Evolutionary conservation across 2,329 filamentous ascomycete species (phyloP).

Genomic region (Colletotrichum acutatum): DNA sequence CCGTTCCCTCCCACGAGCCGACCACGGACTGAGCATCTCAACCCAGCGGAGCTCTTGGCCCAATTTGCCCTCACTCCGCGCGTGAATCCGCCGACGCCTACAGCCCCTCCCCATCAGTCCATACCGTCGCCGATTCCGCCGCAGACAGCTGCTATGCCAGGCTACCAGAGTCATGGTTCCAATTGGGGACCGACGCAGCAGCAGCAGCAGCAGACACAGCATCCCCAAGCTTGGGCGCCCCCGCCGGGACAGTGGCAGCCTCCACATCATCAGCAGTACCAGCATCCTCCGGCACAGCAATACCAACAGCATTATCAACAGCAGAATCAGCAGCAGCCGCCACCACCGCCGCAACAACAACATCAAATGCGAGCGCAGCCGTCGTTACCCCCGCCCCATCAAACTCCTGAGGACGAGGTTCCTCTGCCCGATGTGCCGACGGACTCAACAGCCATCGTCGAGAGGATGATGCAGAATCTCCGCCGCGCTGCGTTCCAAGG

Average conservation of each 20-base stretch:
- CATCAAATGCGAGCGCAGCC: background rate
- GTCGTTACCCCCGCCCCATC: background rate
- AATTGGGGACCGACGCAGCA: conserved; percentile 17
- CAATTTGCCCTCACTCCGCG: conserved; percentile 33
- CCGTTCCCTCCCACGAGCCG: background rate
- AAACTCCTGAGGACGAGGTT: conserved; percentile 31
- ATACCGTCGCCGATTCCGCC: background rate
- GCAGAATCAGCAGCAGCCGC: conserved; percentile 26
- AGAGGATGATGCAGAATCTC: conserved; percentile 64
- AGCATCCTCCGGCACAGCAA: conserved; percentile 18
- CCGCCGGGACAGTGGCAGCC: conserved; percentile 19
- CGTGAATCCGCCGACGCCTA: conserved; percentile 30
- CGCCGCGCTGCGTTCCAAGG: conserved; percentile 47
- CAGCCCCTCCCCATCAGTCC: conserved; percentile 14
- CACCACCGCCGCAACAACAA: background rate
- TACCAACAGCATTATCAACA: conserved; percentile 9
- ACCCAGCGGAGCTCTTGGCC: conserved; percentile 28
- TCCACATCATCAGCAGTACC: conserved; percentile 28
- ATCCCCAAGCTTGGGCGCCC: conserved; percentile 9
- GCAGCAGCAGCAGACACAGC: conserved; percentile 3
- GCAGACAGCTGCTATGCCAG: background rate
- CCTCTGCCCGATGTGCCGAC: conserved; percentile 54
- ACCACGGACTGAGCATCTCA: conserved; percentile 23
- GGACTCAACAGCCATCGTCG: conserved; percentile 61
- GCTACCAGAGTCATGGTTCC: background rate